A percentile compares a stretch with the other conserved stretches of the same genome.
phyloP scores from a whole-genome alignment of 352 stramenopile species.

The Globisporangium parvum region DNA sequence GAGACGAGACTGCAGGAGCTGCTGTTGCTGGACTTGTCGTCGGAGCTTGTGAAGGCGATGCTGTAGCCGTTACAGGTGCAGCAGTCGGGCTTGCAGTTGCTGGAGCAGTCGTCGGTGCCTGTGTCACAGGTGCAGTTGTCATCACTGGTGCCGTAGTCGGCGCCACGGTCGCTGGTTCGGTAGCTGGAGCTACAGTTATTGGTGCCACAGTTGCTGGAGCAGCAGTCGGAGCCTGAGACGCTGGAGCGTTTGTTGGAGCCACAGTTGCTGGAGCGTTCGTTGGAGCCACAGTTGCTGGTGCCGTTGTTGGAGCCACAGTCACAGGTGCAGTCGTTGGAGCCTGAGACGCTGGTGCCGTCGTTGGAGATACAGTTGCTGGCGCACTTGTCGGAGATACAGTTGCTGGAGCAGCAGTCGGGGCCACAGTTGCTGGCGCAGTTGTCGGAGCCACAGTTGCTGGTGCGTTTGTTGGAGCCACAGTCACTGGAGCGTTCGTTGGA shows the following conservation, averaged over 20 bases:
- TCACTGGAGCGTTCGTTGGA: no score
- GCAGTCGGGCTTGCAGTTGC: no score
- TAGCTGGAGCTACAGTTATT: no score
- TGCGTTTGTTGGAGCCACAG: no score
- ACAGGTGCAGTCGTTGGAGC: no score
- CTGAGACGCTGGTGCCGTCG: not conserved
- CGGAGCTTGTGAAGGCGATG: conserved; percentile 1
- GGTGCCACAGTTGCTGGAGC: not conserved
- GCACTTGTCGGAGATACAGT: not conserved
- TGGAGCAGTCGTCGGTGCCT: not conserved
- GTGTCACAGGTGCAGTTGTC: no score
- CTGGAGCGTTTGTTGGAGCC: not conserved
- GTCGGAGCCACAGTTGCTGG: no score
- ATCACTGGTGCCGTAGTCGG: not conserved
- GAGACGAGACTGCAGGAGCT: not conserved
- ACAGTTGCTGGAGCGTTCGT: not conserved
- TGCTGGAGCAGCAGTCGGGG: not conserved
- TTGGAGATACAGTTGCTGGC: not conserved
- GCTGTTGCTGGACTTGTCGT: not conserved
- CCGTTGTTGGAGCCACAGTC: not conserved
- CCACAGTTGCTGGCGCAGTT: not conserved
- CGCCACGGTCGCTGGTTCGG: not conserved
- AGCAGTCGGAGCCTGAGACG: no score
- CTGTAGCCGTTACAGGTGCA: no score
- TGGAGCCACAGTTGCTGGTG: not conserved